Percentiles rank a stretch among this genome's conserved stretches.
phyloP scores from a whole-genome alignment of 495 filamentous ascomycete genomes.

The Trichoderma virens region DNA sequence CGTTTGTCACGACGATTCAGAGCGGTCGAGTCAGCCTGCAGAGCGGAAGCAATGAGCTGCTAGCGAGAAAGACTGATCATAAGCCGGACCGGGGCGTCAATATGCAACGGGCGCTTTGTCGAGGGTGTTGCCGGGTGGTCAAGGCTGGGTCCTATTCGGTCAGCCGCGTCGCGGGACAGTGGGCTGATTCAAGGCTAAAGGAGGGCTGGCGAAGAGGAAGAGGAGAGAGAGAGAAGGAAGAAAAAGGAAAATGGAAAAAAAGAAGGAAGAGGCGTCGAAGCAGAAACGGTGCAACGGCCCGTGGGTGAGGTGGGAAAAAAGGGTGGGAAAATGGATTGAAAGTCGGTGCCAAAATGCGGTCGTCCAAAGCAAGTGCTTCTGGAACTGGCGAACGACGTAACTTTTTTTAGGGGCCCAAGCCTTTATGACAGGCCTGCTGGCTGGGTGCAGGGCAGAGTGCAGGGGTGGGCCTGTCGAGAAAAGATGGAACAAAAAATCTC shows the following conservation, averaged over 20 bases:
- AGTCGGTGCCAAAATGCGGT: constrained; percentile 6
- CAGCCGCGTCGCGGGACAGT: constrained; percentile 1
- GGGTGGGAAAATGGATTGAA: neutral
- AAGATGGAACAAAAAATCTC: constrained; percentile 9
- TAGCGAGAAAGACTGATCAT: neutral
- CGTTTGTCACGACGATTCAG: neutral
- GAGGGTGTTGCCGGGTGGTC: constrained; percentile 3
- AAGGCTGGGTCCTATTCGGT: neutral
- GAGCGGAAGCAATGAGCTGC: neutral
- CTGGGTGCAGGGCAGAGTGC: neutral
- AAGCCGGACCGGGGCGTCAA: constrained; percentile 1
- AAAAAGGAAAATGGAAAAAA: too few relatives aligned
- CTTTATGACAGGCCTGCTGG: constrained; percentile 8
- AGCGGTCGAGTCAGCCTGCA: neutral
- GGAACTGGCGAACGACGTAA: constrained; percentile 7
- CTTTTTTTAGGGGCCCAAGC: neutral
- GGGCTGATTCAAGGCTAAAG: neutral
- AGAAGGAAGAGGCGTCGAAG: too few relatives aligned
- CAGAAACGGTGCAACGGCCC: too few relatives aligned
- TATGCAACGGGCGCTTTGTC: neutral
- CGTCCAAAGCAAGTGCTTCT: neutral
- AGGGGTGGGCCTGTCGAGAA: neutral
- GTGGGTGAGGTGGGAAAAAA: neutral
- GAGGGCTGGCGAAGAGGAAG: neutral
- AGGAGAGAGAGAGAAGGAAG: neutral